Conservation (phyloP, 345 rosid genomes). For the Mallotus nudiflorus region DNA sequence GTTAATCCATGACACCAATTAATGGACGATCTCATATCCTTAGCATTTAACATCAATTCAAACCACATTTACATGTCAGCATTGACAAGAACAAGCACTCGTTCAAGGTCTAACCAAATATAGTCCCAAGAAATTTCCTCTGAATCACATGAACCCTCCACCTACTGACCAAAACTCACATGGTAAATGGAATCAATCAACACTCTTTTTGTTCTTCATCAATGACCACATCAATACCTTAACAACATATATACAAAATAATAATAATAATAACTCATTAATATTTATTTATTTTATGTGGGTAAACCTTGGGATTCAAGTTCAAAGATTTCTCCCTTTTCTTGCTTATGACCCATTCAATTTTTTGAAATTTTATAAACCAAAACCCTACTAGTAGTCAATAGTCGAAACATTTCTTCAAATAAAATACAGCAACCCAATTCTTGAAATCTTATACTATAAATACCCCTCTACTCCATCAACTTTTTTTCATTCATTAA, state of each 20-base stretch:
- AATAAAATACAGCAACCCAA: neutral
- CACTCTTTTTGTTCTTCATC: neutral
- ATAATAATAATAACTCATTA: no score
- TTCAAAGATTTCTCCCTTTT: neutral
- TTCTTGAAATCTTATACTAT: neutral
- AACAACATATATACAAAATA: neutral
- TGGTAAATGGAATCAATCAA: neutral
- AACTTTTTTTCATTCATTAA: neutral
- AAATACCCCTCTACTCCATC: conserved; percentile 5
- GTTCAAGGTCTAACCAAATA: neutral
- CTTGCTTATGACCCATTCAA: conserved; percentile 28
- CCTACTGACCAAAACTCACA: neutral
- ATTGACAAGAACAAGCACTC: neutral
- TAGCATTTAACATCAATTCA: neutral
- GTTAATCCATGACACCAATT: no score
- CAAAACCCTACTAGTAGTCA: conserved; percentile 26
- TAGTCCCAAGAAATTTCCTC: conserved; percentile 19
- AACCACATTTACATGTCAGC: neutral
- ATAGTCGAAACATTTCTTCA: conserved; percentile 29
- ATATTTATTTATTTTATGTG: neutral
- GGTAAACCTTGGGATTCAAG: conserved; percentile 6
- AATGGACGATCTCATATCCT: no score
- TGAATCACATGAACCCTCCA: neutral
- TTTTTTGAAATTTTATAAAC: neutral
- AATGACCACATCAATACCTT: neutral